Conservation (phyloP, 441 rosid species). For the Hypseocharis bilobata region DNA sequence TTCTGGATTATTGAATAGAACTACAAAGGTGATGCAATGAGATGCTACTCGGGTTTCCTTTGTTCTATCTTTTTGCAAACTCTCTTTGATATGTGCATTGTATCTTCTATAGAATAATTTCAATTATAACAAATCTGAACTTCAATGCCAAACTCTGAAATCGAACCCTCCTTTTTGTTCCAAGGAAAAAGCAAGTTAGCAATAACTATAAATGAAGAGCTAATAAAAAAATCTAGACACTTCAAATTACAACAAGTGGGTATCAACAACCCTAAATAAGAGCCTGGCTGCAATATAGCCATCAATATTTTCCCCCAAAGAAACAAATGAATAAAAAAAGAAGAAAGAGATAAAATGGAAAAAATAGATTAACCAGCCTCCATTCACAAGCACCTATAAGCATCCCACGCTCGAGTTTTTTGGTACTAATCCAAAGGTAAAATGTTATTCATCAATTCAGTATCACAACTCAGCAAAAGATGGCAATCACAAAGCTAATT, state of each 20-base stretch:
- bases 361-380: not conserved
- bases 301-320: not conserved
- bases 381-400: not conserved
- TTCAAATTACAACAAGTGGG: too few relatives aligned
- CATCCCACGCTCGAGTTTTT: not conserved
- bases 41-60: not conserved
- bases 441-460: not conserved
- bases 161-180: too few relatives aligned
- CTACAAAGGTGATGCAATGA: not conserved
- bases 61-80: too few relatives aligned
- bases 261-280: not conserved
- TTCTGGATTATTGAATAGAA: not conserved
- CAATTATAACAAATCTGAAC: too few relatives aligned
- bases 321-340: not conserved
- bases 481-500: not conserved
- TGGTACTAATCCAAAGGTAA: not conserved
- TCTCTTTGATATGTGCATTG: too few relatives aligned
- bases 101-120: too few relatives aligned
- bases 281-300: not conserved
- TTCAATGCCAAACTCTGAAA: too few relatives aligned
- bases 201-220: not conserved
- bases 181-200: not conserved
- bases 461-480: not conserved
- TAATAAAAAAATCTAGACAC: too few relatives aligned
- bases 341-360: not conserved